Evolutionary conservation across 345 rosid genomes (phyloP), one percentile per base, ranked within the genome.

Genomic region (Hibiscus syriacus): DNA sequence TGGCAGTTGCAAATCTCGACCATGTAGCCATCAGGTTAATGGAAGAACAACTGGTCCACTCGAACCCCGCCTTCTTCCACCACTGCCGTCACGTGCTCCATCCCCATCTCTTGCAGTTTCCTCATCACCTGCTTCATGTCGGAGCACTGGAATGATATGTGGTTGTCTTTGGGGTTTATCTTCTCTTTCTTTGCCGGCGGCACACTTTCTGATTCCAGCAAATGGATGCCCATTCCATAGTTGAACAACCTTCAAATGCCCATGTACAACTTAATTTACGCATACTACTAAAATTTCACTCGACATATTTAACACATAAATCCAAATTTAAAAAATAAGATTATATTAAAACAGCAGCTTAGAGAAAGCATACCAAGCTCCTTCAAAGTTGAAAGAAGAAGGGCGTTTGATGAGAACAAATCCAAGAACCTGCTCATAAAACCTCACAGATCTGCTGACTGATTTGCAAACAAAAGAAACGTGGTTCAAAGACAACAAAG

Each of bases 1-100:
- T 91, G 90, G 12, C 97, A 91, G 73, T 84, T 87, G 66, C 96
- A 89, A 7, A 91, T 87, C 80, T 91, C 96, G 19, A 91, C 80
- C 96, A 87, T 85, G 78, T 80, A 84, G 0, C 91, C 92, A 46
- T 88, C 92, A 0, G 96, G 87, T 5, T 91, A 87, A 14, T 77
- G 71, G 55, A 87, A 88, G 55, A 91, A 87, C 22, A 84, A 66
- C 78, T 87, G 92, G 13, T 90, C 90, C 2, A 86, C 84, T 59
- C 49, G 61, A 0, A 77, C 53, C 12, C 82, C 82, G 0, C 77
- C 61, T 20, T 79, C 38, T 39, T 82, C 87, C n/a, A 84, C 74
- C 1, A 76, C 77, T 46, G 86, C 80, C 75, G 85, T 87, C 67
- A 79, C 73, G 67, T 82, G 81, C 83, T 80, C 67, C 2, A 89